Evolutionary conservation across 2,329 filamentous ascomycete genomes (phyloP), one percentile per base, ranked within the genome.

Genomic region (Cercospora janseana): DNA sequence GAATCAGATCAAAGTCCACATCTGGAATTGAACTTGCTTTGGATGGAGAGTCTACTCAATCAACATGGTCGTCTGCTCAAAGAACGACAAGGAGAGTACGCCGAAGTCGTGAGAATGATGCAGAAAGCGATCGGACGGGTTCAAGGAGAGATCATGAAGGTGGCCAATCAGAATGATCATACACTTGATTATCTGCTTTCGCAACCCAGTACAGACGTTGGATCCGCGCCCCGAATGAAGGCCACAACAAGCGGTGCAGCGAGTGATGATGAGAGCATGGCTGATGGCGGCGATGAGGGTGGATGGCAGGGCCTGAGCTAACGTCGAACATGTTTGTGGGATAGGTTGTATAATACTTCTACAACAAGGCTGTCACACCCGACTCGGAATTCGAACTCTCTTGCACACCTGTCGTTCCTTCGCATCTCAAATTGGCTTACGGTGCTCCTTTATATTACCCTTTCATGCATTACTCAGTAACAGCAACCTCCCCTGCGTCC

Each of bases 1-100:
- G 88, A 95, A 63, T 87, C 88, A 1, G 92, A 97, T 62, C 84
- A 92, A 65, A 91, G 86, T 2, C 92, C 91, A 1, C 92, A 96
- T 74, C 79, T 98, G 4, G 93, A 98, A 71, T 94, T 97, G 71
- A 95, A 93, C 63, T 74, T 98, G 35, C 74, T 92, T 6, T 98
- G 93, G 93, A 87, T 96, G 63, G 88, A 93, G 69, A 83, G 88
- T 1, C 59, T 84, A 7, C 76, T 97, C 51, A 86, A 87, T 62
- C 83, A 83, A 61, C 92, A 97, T 67, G 93, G 93, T 26, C 79
- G 86, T 16, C 92, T 86, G 77, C 78, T 98, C 62, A 87, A 88
- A 51, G 86, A 91, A 27, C 86, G 92, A 67, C 79, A 86, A 16
- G 85, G 81, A 45, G 85, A 86, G 60, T 83, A 93, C 26, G 89